A percentile compares a stretch with the other conserved stretches of the same genome.
Conservation (phyloP, 2,329 filamentous ascomycete genomes). For the Calonectria honghensis region DNA sequence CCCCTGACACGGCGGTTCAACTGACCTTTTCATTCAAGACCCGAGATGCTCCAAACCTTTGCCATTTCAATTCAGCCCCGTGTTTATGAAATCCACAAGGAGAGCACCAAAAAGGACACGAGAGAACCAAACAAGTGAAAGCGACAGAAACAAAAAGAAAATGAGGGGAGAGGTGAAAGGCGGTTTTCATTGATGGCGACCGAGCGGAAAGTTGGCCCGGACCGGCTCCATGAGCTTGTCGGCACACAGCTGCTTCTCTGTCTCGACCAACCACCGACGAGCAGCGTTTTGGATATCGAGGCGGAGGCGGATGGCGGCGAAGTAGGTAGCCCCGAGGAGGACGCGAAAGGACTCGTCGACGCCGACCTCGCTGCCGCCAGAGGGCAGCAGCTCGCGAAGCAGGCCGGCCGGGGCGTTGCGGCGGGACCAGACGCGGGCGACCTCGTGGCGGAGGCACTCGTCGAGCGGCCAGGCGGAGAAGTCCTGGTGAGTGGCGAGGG, state of each 20-base stretch:
- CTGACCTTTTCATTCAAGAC: background rate
- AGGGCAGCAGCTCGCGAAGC: conserved; percentile 3
- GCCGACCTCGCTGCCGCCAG: background rate
- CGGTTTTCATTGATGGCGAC: background rate
- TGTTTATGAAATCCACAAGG: background rate
- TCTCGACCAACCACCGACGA: conserved; percentile 29
- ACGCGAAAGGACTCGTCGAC: conserved; percentile 19
- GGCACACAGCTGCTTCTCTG: conserved; percentile 14
- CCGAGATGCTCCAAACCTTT: background rate
- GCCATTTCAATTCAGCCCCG: background rate
- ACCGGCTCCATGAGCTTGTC: conserved; percentile 12
- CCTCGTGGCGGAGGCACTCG: conserved; percentile 37
- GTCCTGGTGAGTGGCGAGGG: conserved; percentile 21
- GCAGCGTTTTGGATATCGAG: conserved; percentile 25
- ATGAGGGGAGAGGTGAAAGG: no score
- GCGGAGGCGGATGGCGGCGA: conserved; percentile 31
- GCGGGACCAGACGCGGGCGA: conserved; percentile 33
- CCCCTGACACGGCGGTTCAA: background rate
- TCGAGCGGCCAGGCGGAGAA: conserved; percentile 25
- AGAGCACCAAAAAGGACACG: background rate
- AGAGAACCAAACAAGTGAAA: background rate
- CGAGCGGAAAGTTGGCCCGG: background rate
- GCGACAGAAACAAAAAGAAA: background rate
- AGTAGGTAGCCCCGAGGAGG: conserved; percentile 26
- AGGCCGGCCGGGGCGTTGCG: conserved; percentile 25